Evolutionary conservation across 345 rosid genomes (phyloP), one percentile per base, ranked within the genome.

Genomic region (Hevea brasiliensis): DNA sequence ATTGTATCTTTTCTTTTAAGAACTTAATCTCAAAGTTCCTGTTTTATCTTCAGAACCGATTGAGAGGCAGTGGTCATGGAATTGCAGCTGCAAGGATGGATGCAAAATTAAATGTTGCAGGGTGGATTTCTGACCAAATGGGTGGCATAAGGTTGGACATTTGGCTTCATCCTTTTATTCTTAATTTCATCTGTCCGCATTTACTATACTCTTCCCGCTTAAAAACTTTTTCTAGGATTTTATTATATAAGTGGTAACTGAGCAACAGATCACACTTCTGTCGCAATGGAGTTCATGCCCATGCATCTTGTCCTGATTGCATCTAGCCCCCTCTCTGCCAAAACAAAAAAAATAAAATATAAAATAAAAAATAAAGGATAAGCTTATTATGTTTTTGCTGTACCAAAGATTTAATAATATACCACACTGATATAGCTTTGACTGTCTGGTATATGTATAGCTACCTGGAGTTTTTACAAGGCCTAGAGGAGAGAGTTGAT

Each of bases 111-210:
- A 92, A 88, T 78, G 65, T 83, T 78, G 88, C 98, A 12, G 99
- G 98, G 70, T 92, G 97, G 98, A 82, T 95, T 71, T 92, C 99
- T 77, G 99, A 95, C 76, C 99, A 92, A 85, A 95, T 95, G 96
- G 93, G 96, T 82, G 98, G 99, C 82, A 75, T 91, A 81, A 92
- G 99, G 99, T 95, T 69, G 64, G 79, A 79, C 20, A 13, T 47
- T 64, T 74, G 27, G 45, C 67, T 62, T 13, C 23, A 21, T 59
- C 65, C 70, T 48, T 65, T 54, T 29, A 20, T 13, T 45, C 60
- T 60, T 29, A n/a, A 40, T 69, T 53, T 66, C 47, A 54, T 67
- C 47, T 48, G 1, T n/a, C 54, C 61, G 24, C 68, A 26, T n/a
- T 47, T 40, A 15, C 20, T 14, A 7, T 9, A 27, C 37, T 55